Base-by-base conservation (phyloP, 371 early-diverging fungal genomes). In the Mucor sp. region DNA sequence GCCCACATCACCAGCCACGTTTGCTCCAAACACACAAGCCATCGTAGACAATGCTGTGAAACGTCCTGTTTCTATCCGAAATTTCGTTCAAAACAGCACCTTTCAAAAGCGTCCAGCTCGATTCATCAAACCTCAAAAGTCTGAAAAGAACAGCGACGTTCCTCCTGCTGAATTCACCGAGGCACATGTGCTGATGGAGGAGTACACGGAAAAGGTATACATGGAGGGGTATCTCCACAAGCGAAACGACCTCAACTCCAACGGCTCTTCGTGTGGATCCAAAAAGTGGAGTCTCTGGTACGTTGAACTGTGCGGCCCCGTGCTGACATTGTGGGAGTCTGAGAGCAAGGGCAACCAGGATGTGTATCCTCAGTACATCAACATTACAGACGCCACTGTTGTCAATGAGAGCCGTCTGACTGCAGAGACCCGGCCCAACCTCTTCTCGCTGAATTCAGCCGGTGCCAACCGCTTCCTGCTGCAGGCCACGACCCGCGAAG, bases 251-350 rank as follows among this genome's bases (percentile, higher is more conserved):
- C 70, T 79, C 14, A 76, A 79, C 0, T 78, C 83, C n/a, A 85
- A 87, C 63, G 89, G 89, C 0, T 71, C 71, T n/a, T 74, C 85
- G 0, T 83, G 78, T 67, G 65, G 48, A 12, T 70, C 78, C 47
- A 79, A 82, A 48, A 78, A 82, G 53, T 91, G 92, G 91, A 80
- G 83, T 30, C 74, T 76, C 44, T 90, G 85, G 84, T 91, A 92
- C 71, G 89, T 89, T 8, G 91, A 91, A 72, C 65, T 90, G 32
- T 80, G 83, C 58, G 92, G 92, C 5, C 82, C 91, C 0, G 74
- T 84, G 12, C 72, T 92, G 43, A 81, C 81, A 47, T 81, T 92
- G 30, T 92, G 90, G 90, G 76, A 82, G 53, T 73, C 78, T 21
- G 55, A 55, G 19, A 58, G 35, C 7, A 61, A 67, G 2, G 70